Base-by-base conservation (phyloP, 2,329 filamentous ascomycete species). In the Arthrocladium fulminans region DNA sequence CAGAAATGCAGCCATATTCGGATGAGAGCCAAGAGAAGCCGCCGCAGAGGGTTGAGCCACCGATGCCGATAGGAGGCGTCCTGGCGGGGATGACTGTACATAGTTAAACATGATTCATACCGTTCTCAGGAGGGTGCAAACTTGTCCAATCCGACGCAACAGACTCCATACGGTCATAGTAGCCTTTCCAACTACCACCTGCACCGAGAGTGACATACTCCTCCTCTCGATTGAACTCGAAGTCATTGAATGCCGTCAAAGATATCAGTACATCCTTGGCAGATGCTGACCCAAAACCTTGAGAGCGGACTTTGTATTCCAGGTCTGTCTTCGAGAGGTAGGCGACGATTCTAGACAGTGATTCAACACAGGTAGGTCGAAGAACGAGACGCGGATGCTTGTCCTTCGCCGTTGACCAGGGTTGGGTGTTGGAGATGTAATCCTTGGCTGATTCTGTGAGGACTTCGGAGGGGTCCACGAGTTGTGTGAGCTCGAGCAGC, bases 11-110 rank as follows among this genome's bases (percentile, higher is more conserved):
- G 6, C 68, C 68, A 44, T 61, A 60, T 51, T 71, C 65, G 2
- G 58, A 55, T 9, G 61, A 65, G 24, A 70, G 60, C 67, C 62
- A 70, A 13, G 61, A 65, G 3, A 69, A 59, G 41, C 67, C 67
- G 27, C 65, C 66, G 7, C 60, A 60, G 9, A 68, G 54, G 4
- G 63, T 62, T 2, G 61, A 60, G 1, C 67, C 68, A 4, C 61
- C 61, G 2, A 71, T 66, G 4, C 68, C 67, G 7, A 71, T 63
- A 54, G 60, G 67, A 1, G 63, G 62, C 23, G 62, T 65, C 22
- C 66, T 55, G 1, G 66, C 63, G 2, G 63, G 60, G 1, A 69
- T 59, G 19, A 65, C 61, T 42, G 23, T 3, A 55, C 32, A 12
- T 46, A 20, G 32, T 34, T 34, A 8, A 52, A 27, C 2, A 13